Percentiles rank a stretch among this genome's conserved stretches.
These are phyloP conservation scores for Pueraria montana DNA, from an alignment of 306 rosid genomes.

Conservation along the genomic window DNA sequence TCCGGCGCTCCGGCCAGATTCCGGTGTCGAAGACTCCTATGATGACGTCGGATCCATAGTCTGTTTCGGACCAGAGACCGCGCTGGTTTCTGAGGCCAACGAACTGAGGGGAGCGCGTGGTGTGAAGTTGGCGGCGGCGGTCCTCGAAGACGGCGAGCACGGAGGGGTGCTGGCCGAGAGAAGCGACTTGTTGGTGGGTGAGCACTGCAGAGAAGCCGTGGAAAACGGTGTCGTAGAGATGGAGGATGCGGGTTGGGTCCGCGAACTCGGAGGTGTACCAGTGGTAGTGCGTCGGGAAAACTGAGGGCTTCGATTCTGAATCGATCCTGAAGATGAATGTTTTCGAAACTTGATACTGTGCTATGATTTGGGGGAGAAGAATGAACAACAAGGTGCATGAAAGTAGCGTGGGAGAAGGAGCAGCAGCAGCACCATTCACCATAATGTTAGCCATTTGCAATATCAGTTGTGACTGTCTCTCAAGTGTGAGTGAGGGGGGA, in stretches of 20 bases:
- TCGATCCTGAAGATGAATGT: slow-evolving; percentile 6
- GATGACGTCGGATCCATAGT: slow-evolving; percentile 9
- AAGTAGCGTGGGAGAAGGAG: background rate
- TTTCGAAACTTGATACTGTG: background rate
- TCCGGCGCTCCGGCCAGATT: slow-evolving; percentile 18
- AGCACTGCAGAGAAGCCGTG: background rate
- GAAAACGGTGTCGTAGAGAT: slow-evolving; percentile 13
- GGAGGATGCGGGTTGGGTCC: background rate
- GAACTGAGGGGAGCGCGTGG: slow-evolving; percentile 10
- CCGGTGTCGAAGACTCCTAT: slow-evolving; percentile 21
- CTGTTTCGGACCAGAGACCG: background rate
- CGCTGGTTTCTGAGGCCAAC: slow-evolving; percentile 12
- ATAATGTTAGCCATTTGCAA: background rate
- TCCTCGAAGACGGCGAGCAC: slow-evolving; percentile 4
- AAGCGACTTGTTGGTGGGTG: background rate
- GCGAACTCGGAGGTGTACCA: background rate
- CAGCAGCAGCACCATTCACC: no score
- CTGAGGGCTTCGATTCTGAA: background rate
- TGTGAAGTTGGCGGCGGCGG: background rate
- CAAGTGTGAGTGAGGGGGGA: background rate
- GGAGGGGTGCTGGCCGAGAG: background rate
- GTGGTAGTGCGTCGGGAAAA: slow-evolving; percentile 11
- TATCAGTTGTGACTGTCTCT: background rate
- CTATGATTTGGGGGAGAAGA: background rate
- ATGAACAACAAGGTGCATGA: background rate